phyloP scores from a whole-genome alignment of 2,329 filamentous ascomycete species.

The Xylaria sp. region DNA sequence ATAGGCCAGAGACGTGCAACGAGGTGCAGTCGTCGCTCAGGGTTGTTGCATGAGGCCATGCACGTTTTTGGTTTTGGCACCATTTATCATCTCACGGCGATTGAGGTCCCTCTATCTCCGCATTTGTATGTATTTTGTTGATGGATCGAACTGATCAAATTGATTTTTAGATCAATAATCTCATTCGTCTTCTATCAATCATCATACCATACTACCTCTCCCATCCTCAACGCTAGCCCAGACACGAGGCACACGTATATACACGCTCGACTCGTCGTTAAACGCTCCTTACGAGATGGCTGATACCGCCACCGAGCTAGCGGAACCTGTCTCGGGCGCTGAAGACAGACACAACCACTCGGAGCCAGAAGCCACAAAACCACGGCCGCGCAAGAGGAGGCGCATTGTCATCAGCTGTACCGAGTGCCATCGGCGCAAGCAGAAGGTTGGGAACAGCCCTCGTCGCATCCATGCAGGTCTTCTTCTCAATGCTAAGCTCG shows the following conservation, averaged over 20 bases:
- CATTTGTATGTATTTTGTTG: too few species aligned
- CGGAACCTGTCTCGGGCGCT: slow-evolving; percentile 37
- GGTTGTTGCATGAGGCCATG: slow-evolving; percentile 4
- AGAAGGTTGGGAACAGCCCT: slow-evolving; percentile 58
- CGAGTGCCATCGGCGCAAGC: slow-evolving; percentile 72
- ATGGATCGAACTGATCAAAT: too few species aligned
- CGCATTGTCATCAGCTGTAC: slow-evolving; percentile 71
- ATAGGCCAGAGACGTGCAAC: not conserved
- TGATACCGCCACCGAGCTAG: slow-evolving; percentile 38
- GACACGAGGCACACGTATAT: not conserved
- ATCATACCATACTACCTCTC: too few species aligned
- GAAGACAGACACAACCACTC: slow-evolving; percentile 35
- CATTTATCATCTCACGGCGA: not conserved
- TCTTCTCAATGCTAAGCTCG: slow-evolving; percentile 29
- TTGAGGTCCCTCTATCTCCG: slow-evolving; percentile 3
- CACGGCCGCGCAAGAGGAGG: slow-evolving; percentile 65
- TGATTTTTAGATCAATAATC: not conserved
- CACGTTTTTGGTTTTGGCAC: not conserved
- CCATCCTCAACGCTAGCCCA: not conserved
- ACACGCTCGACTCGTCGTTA: too few species aligned
- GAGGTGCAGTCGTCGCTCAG: not conserved
- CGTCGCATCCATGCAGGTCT: slow-evolving; percentile 21
- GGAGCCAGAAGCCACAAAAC: slow-evolving; percentile 42
- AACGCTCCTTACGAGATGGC: slow-evolving; percentile 37
- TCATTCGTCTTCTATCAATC: too few species aligned